Evolutionary conservation across 1,284 basidiomycete species (phyloP).

Genomic region (Boletellus deceptivus): DNA sequence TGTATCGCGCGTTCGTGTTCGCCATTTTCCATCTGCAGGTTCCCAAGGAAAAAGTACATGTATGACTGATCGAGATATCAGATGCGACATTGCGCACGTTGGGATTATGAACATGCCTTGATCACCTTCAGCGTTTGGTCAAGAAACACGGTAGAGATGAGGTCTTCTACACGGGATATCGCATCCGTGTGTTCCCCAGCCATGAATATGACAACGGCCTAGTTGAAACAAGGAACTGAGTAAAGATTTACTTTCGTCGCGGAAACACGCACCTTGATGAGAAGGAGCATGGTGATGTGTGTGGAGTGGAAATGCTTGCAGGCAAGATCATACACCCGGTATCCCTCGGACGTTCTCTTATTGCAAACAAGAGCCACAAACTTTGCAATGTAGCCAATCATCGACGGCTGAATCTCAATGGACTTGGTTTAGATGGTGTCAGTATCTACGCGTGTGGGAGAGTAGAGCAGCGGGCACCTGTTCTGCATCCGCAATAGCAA

Average conservation of each 20-base stretch:
- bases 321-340: conserved; percentile 4
- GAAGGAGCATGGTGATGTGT: conserved; percentile 1
- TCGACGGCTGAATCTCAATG: background rate
- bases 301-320: background rate
- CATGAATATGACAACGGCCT: conserved; percentile 6
- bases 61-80: conserved; percentile 2
- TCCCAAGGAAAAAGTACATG: background rate
- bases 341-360: background rate
- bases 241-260: no score
- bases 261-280: conserved; percentile 1
- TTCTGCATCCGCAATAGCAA: conserved; percentile 4
- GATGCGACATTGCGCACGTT: background rate
- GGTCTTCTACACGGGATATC: conserved; percentile 1
- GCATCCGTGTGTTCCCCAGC: background rate
- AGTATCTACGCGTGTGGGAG: background rate
- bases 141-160: background rate
- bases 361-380: conserved; percentile 3
- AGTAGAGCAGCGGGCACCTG: background rate
- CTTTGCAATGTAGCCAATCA: conserved; percentile 8
- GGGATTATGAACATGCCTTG: background rate
- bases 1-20: background rate
- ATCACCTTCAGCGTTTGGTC: background rate
- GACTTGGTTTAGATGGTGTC: background rate
- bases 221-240: background rate
- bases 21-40: background rate